Evolutionary conservation across 148 eudicot genomes (phyloP), one percentile per base, ranked within the genome.

Genomic region (Hydrangea macrophylla): DNA sequence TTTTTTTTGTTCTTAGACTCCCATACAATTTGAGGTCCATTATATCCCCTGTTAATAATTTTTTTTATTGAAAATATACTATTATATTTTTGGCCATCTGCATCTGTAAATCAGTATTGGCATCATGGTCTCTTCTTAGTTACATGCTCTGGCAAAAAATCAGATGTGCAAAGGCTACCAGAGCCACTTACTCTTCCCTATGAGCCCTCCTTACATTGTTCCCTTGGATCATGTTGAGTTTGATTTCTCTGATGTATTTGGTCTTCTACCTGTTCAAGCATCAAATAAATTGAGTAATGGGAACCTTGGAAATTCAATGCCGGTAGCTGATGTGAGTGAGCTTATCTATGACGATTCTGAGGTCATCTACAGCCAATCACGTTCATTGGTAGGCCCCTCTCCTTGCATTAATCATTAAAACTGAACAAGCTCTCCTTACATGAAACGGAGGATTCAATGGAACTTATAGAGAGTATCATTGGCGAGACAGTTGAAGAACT

Each of bases 361-460:
- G 60, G 85, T 92, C 60, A 77, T 92, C 28, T 63, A 78, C 78
- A 83, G 70, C 64, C 75, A 90, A 44, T 85, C 93, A 61, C 97
- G 89, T 84, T 92, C 97, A 58, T 77, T 87, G 73, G 96, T 92
- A 9, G 97, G 96, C 35, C 97, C 97, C 58, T 82, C 92, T 55
- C 44, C 78, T 48, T 81, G 85, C 58, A 66, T 84, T 40, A 84
- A 79, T 33, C 92, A 78, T 58, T 89, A 80, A 85, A 85, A 69
- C 79, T 87, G 58, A 82, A 80, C 71, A 81, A 78, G 78, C 82
- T 89, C 53, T 75, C 77, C 69, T 66, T 90, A 17, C 76, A 66
- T 24, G 88, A 85, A 55, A 58, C 68, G 11, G 90, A 80, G 27
- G 92, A 80, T 22, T 31, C 70, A n/a, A 55, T 75, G 55, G 88